phyloP scores from a whole-genome alignment of 129 eudicot genomes.

The Flaveria sonorensis region DNA sequence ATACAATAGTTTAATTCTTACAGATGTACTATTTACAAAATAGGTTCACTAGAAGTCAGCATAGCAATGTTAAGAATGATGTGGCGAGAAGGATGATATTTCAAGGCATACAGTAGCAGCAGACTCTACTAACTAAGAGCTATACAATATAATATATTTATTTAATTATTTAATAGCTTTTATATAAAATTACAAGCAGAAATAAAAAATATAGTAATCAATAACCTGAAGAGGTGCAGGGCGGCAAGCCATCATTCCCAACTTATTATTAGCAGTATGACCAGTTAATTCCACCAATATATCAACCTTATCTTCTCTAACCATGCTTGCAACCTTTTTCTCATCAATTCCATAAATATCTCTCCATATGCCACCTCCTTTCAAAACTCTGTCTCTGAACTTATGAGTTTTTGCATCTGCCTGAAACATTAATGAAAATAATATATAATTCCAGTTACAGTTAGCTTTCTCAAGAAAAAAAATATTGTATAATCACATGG shows the following conservation, averaged over 20 bases:
- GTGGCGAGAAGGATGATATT: background rate
- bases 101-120: background rate
- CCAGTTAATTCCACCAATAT: slow-evolving; percentile 98
- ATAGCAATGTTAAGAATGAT: background rate
- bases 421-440: slow-evolving; percentile 46
- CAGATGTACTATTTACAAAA: background rate
- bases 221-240: slow-evolving; percentile 93
- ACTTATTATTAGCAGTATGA: slow-evolving; percentile 94
- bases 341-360: slow-evolving; percentile 95
- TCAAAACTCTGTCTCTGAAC: slow-evolving; percentile 79
- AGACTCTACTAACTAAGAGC: background rate
- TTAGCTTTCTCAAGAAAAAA: slow-evolving; percentile 6
- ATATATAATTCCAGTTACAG: slow-evolving; percentile 11
- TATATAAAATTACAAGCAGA: background rate
- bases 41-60: slow-evolving; percentile 1
- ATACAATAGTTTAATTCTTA: background rate
- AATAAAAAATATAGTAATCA: background rate
- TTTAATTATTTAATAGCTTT: background rate
- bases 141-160: background rate
- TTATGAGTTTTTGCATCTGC: slow-evolving; percentile 92
- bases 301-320: slow-evolving; percentile 93
- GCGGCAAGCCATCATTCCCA: slow-evolving; percentile 96
- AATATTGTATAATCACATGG: background rate
- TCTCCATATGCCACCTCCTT: slow-evolving; percentile 89
- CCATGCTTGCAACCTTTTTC: slow-evolving; percentile 87